Percentiles rank a stretch among this genome's conserved stretches.
phyloP scores from a whole-genome alignment of 768 basidiomycete species.

The Boletus sp. region DNA sequence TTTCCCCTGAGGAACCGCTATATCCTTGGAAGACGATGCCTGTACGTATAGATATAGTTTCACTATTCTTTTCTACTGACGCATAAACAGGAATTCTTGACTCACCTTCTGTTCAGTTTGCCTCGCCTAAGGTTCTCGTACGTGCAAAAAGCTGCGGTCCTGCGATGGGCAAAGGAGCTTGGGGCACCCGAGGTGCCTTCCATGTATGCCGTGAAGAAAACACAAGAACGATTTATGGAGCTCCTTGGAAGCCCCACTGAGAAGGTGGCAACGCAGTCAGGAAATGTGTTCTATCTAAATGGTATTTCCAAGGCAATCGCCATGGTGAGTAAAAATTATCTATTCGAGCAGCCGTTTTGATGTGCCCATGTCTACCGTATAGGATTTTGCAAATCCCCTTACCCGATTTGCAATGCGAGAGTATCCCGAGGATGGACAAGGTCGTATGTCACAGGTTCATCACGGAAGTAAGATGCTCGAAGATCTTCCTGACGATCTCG shows the following conservation, averaged over 20 bases:
- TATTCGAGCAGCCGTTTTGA: background rate
- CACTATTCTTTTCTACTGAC: no score
- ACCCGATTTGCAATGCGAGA: background rate
- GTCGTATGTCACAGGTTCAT: background rate
- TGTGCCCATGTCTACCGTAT: no score
- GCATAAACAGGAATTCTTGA: conserved; percentile 25
- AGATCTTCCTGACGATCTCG: background rate
- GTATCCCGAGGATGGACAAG: background rate
- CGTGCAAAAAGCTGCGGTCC: conserved; percentile 29
- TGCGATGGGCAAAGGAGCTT: conserved; percentile 29
- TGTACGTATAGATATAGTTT: background rate
- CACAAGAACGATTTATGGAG: conserved; percentile 13
- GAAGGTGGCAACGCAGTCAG: conserved; percentile 17
- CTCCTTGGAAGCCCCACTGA: conserved; percentile 24
- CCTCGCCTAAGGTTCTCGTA: conserved; percentile 30
- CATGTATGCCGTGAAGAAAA: conserved; percentile 21
- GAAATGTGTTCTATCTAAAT: conserved; percentile 33
- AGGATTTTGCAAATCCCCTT: background rate
- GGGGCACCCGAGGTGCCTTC: conserved; percentile 30
- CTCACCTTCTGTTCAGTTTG: conserved; percentile 33
- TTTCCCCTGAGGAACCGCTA: background rate
- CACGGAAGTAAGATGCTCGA: background rate
- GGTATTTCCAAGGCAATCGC: conserved; percentile 13
- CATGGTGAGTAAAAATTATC: conserved; percentile 12
- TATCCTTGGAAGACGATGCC: conserved; percentile 8